Percentiles rank a stretch among this genome's conserved stretches.
These are phyloP conservation scores for Lachancea dasiensis DNA, from an alignment of 805 yeast genomes.

Conservation along the genomic window DNA sequence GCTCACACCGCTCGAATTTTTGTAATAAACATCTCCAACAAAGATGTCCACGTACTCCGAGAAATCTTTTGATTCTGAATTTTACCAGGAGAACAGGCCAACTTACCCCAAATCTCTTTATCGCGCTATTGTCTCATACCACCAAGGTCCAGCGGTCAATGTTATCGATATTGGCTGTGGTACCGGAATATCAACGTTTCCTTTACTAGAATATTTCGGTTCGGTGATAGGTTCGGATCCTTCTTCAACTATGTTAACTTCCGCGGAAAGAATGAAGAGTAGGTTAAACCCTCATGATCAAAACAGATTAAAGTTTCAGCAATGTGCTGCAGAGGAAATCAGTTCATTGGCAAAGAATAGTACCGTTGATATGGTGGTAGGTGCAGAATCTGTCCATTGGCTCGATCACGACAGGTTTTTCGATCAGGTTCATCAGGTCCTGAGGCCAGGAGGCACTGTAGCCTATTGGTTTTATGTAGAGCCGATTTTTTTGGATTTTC, in stretches of 20 bases:
- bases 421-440: constrained; percentile 41
- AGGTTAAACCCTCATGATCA: constrained; percentile 11
- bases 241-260: constrained; percentile 45
- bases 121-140: constrained; percentile 38
- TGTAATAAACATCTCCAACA: no score
- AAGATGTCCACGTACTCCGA: constrained; percentile 8
- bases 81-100: constrained; percentile 9
- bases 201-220: constrained; percentile 39
- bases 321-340: constrained; percentile 26
- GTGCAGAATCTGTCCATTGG: constrained; percentile 81
- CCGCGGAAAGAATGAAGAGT: constrained; percentile 29
- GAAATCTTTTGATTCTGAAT: constrained; percentile 3
- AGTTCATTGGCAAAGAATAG: constrained; percentile 17
- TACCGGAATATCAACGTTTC: constrained; percentile 58
- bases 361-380: constrained; percentile 50
- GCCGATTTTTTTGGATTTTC: constrained; percentile 50
- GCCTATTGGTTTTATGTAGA: constrained; percentile 72
- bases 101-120: constrained; percentile 52
- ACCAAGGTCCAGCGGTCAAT: constrained; percentile 28
- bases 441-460: constrained; percentile 56
- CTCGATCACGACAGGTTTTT: constrained; percentile 48
- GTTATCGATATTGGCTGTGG: constrained; percentile 69
- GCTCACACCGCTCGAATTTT: no score
- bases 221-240: constrained; percentile 53
- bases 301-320: constrained; percentile 19